A percentile compares a stretch with the other conserved stretches of the same genome.
phyloP scores from a whole-genome alignment of 2,329 filamentous ascomycete genomes.

The Fusarium nisikadoi region DNA sequence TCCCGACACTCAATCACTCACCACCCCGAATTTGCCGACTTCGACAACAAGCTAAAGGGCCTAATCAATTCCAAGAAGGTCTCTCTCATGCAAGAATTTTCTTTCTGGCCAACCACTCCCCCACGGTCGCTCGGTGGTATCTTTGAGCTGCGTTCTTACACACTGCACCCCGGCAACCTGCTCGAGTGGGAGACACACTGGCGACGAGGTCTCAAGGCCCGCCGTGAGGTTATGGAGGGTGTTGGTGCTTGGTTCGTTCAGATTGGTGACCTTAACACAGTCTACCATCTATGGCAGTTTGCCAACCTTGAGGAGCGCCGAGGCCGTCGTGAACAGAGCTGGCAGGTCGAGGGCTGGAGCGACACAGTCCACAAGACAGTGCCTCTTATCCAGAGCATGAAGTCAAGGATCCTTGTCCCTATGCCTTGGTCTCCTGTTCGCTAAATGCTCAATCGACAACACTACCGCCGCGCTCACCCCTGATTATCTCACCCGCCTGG shows the following conservation, averaged over 20 bases:
- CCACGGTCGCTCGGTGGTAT: constrained; percentile 90
- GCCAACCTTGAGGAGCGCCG: constrained; percentile 95
- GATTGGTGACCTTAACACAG: constrained; percentile 96
- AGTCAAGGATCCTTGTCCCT: constrained; percentile 90
- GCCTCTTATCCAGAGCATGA: constrained; percentile 95
- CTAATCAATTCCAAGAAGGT: constrained; percentile 86
- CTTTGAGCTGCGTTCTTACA: constrained; percentile 97
- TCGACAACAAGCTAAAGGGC: constrained; percentile 85
- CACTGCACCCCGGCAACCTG: constrained; percentile 92
- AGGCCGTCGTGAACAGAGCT: constrained; percentile 90
- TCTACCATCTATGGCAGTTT: constrained; percentile 99
- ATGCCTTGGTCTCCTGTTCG: constrained; percentile 97
- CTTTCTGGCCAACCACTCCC: constrained; percentile 96
- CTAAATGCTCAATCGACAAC: constrained; percentile 53
- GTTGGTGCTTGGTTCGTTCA: constrained; percentile 99
- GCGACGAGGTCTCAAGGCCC: constrained; percentile 89
- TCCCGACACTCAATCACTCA: constrained; percentile 86
- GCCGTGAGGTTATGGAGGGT: constrained; percentile 97
- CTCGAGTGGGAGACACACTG: constrained; percentile 99
- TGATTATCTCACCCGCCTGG: not conserved
- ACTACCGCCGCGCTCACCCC: not conserved
- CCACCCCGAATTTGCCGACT: constrained; percentile 85
- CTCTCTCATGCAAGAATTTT: constrained; percentile 99
- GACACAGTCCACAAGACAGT: constrained; percentile 99
- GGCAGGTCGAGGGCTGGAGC: constrained; percentile 94